phyloP scores from a whole-genome alignment of 441 rosid genomes.

The Pelargonium citronellum region DNA sequence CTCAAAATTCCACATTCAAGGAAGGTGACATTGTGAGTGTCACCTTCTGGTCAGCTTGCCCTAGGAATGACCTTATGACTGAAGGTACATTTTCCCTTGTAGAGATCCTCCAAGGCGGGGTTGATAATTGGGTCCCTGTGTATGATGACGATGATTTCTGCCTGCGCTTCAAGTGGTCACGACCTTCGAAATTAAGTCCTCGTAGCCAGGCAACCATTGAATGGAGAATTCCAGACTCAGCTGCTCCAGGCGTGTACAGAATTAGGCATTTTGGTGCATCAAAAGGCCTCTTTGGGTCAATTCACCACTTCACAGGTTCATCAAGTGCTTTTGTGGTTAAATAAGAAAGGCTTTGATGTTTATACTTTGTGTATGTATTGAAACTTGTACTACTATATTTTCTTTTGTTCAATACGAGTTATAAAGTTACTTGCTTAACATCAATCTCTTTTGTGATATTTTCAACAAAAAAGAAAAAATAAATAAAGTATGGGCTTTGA shows the following conservation, averaged over 20 bases:
- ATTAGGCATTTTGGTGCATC: conserved; percentile 92
- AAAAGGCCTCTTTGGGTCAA: conserved; percentile 56
- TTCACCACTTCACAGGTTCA: conserved; percentile 77
- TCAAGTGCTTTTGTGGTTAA: conserved; percentile 83
- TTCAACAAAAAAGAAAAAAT: too few relatives aligned
- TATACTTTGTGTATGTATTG: neutral
- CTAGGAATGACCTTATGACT: conserved; percentile 77
- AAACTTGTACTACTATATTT: too few relatives aligned
- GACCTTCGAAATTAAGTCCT: conserved; percentile 70
- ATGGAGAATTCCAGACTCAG: conserved; percentile 74
- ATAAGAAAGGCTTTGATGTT: conserved; percentile 24
- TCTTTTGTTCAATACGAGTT: too few relatives aligned
- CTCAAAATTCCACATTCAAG: conserved; percentile 61
- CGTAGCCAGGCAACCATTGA: conserved; percentile 71
- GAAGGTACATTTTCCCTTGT: conserved; percentile 87
- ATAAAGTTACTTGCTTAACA: too few relatives aligned
- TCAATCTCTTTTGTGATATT: too few relatives aligned
- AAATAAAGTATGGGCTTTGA: too few relatives aligned
- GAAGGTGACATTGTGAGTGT: conserved; percentile 61
- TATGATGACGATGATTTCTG: conserved; percentile 94
- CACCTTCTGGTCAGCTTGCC: conserved; percentile 82
- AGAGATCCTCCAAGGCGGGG: conserved; percentile 50
- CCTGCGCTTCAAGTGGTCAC: conserved; percentile 77
- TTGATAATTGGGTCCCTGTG: conserved; percentile 68
- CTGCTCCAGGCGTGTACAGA: conserved; percentile 70